These are phyloP conservation scores for Cutaneotrichosporon curvatum DNA, from an alignment of 1,284 basidiomycete species.

Conservation along the genomic window DNA sequence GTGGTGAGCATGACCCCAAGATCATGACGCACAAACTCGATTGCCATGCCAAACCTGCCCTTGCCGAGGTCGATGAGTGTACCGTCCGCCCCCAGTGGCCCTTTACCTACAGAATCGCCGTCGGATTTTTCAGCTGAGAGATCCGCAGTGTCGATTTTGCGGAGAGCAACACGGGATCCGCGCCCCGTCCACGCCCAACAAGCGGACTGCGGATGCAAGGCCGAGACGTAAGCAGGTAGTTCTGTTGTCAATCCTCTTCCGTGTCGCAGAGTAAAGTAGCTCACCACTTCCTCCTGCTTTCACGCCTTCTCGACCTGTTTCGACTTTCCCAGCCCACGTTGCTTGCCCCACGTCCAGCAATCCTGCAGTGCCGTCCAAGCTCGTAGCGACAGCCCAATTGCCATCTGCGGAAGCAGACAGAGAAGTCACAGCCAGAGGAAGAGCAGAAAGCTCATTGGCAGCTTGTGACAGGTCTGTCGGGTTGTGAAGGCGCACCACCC, in stretches of 20 bases:
- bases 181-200: constrained; percentile 73
- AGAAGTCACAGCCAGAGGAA: constrained; percentile 67
- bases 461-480: constrained; percentile 55
- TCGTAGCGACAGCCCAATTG: constrained; percentile 61
- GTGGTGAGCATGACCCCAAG: constrained; percentile 2
- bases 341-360: constrained; percentile 63
- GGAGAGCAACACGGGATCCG: constrained; percentile 58
- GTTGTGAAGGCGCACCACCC: constrained; percentile 36
- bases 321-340: constrained; percentile 56
- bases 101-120: constrained; percentile 49
- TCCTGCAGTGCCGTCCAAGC: constrained; percentile 68
- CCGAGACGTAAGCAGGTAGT: constrained; percentile 65
- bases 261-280: too few species aligned
- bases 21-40: constrained; percentile 57
- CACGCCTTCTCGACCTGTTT: constrained; percentile 58
- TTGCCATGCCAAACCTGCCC: constrained; percentile 72
- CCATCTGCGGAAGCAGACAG: constrained; percentile 62
- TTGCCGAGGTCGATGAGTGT: constrained; percentile 57
- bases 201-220: constrained; percentile 61
- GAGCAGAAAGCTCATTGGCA: constrained; percentile 56
- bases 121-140: constrained; percentile 41
- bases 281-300: constrained; percentile 62
- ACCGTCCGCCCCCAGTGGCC: constrained; percentile 52
- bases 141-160: constrained; percentile 50
- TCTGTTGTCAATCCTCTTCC: constrained; percentile 15